A percentile compares a stretch with the other conserved stretches of the same genome.
Evolutionary conservation across 768 basidiomycete genomes (phyloP).

Genomic region (Termitomyces sp.): DNA sequence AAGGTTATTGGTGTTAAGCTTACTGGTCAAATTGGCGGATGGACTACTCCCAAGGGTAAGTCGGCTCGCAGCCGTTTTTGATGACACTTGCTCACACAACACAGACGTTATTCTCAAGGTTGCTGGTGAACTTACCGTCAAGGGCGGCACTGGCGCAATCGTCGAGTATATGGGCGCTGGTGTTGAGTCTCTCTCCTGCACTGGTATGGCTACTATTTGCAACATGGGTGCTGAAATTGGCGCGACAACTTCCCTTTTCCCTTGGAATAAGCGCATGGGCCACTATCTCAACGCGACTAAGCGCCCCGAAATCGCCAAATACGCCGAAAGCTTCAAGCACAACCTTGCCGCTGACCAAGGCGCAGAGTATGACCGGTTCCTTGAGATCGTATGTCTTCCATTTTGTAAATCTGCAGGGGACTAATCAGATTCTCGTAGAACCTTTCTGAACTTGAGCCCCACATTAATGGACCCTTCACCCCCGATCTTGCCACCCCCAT

Average conservation of each 20-base stretch:
- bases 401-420: neutral
- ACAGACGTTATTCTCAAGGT: conserved; percentile 98
- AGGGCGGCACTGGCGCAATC: conserved; percentile 98
- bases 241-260: conserved; percentile 98
- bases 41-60: conserved; percentile 96
- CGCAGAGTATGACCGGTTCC: conserved; percentile 89
- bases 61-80: neutral
- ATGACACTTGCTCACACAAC: conserved; percentile 4
- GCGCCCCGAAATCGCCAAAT: conserved; percentile 80
- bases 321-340: conserved; percentile 84
- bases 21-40: conserved; percentile 90
- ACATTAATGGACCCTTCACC: conserved; percentile 99
- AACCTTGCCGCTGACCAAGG: conserved; percentile 85
- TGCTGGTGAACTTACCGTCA: conserved; percentile 97
- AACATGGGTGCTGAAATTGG: conserved; percentile 99
- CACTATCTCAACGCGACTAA: conserved; percentile 95
- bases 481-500: conserved; percentile 98
- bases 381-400: conserved; percentile 70
- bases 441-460: conserved; percentile 95
- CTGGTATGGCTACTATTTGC: conserved; percentile 99
- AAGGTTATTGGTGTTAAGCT: conserved; percentile 98
- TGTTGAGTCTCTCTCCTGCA: conserved; percentile 94
- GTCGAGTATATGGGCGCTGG: conserved; percentile 96
- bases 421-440: conserved; percentile 43
- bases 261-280: conserved; percentile 93